Percentiles rank a stretch among this genome's conserved stretches.
Evolutionary conservation across 2,329 filamentous ascomycete genomes (phyloP).

Genomic region (Fusarium protoensiforme): DNA sequence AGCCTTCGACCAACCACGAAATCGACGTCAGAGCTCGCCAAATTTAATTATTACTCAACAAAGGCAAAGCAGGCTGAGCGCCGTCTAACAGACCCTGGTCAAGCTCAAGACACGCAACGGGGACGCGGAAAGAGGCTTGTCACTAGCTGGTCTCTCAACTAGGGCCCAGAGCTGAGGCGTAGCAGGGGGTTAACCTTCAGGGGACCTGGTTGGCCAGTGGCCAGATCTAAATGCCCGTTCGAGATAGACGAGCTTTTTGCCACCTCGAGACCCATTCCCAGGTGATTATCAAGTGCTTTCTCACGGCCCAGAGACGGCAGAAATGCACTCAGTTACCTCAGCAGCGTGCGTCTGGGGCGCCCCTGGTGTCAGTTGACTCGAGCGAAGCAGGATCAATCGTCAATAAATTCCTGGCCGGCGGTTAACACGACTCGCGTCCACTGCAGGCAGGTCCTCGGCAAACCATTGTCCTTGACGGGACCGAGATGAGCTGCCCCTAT

Average conservation of each 20-base stretch:
- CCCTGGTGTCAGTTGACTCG: slow-evolving; percentile 6
- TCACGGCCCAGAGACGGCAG: slow-evolving; percentile 4
- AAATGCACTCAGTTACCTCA: not conserved
- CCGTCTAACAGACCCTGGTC: slow-evolving; percentile 6
- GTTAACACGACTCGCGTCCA: slow-evolving; percentile 6
- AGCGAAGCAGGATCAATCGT: slow-evolving; percentile 2
- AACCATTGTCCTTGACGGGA: not conserved
- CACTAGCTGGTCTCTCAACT: slow-evolving; percentile 15
- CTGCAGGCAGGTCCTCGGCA: not conserved
- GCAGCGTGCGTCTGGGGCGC: not conserved
- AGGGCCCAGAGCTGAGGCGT: slow-evolving; percentile 25
- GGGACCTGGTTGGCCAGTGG: slow-evolving; percentile 35
- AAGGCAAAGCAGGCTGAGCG: slow-evolving; percentile 1
- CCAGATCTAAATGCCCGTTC: slow-evolving; percentile 35
- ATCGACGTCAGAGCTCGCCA: slow-evolving; percentile 1
- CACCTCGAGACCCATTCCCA: not conserved
- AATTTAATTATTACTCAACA: slow-evolving; percentile 23
- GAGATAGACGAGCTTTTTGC: slow-evolving; percentile 33
- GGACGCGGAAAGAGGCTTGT: slow-evolving; percentile 27
- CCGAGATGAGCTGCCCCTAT: not conserved
- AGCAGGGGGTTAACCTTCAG: slow-evolving; percentile 20
- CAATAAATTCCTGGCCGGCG: slow-evolving; percentile 3
- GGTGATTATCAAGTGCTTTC: not conserved
- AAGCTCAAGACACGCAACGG: slow-evolving; percentile 23
- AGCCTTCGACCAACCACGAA: not conserved